Evolutionary conservation across 768 basidiomycete species (phyloP).

Genomic region (Ephemerocybe angulata): DNA sequence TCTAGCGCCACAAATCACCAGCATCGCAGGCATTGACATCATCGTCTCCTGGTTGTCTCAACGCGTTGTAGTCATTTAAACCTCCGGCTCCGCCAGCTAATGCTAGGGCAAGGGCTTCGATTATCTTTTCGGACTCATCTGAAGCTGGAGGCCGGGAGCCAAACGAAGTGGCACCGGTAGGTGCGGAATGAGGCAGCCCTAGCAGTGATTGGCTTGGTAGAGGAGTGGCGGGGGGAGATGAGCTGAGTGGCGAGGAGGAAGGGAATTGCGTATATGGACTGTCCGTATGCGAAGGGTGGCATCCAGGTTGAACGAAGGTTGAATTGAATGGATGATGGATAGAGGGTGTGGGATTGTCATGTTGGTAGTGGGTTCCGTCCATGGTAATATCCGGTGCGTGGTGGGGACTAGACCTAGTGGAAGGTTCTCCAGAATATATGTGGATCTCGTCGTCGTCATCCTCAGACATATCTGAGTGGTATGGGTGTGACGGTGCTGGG

Average conservation of each 20-base stretch:
- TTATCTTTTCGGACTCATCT: slow-evolving; percentile 31
- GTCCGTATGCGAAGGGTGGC: not conserved
- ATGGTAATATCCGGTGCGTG: not conserved
- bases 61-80: slow-evolving; percentile 33
- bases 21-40: slow-evolving; percentile 23
- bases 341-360: not conserved
- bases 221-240: slow-evolving; percentile 18
- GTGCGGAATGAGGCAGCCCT: not conserved
- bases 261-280: not conserved
- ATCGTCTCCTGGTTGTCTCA: not conserved
- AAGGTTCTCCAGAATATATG: slow-evolving; percentile 44
- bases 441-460: slow-evolving; percentile 61
- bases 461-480: slow-evolving; percentile 36
- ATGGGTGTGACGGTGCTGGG: slow-evolving; percentile 3
- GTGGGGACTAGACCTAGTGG: not conserved
- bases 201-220: too few species aligned
- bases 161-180: not conserved
- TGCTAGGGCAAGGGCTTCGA: slow-evolving; percentile 22
- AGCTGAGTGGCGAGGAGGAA: not conserved
- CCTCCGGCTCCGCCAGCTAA: slow-evolving; percentile 26
- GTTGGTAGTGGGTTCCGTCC: not conserved
- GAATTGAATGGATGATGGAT: not conserved
- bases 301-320: too few species aligned
- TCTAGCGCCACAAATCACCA: slow-evolving; percentile 24
- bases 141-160: not conserved